phyloP scores from a whole-genome alignment of 352 stramenopile genomes.

The Pythium graminicola region DNA sequence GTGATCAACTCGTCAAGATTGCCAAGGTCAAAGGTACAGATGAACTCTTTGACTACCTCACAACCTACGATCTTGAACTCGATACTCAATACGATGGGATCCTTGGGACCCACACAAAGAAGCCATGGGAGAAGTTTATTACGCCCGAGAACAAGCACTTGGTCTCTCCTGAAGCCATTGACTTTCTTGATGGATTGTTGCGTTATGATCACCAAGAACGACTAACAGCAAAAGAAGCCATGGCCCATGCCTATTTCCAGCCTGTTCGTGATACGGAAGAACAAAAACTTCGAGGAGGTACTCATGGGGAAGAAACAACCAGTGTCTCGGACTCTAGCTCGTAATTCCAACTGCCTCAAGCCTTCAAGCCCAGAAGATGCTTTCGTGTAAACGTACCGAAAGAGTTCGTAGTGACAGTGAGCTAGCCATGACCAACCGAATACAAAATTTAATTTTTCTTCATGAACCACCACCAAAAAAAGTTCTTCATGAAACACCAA shows the following conservation, averaged over 20 bases:
- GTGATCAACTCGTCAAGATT: slow-evolving; percentile 99
- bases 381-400: too few species aligned
- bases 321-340: slow-evolving; percentile 71
- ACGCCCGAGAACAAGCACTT: slow-evolving; percentile 97
- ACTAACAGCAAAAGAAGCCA: slow-evolving; percentile 97
- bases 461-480: too few species aligned
- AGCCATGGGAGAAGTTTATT: slow-evolving; percentile 99
- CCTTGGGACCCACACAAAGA: slow-evolving; percentile 95
- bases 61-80: slow-evolving; percentile 98
- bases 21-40: slow-evolving; percentile 97
- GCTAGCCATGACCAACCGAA: not conserved
- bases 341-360: too few species aligned
- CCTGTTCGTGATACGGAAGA: slow-evolving; percentile 81
- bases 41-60: slow-evolving; percentile 98
- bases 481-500: too few species aligned
- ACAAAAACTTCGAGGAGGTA: slow-evolving; percentile 51
- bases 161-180: slow-evolving; percentile 93
- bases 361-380: too few species aligned
- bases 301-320: slow-evolving; percentile 60
- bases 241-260: slow-evolving; percentile 98
- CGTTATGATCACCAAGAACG: slow-evolving; percentile 96
- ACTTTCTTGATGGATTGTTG: slow-evolving; percentile 87
- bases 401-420: too few species aligned
- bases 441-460: not conserved
- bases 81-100: slow-evolving; percentile 98